phyloP scores from a whole-genome alignment of 306 rosid species.

The Delonix regia region DNA sequence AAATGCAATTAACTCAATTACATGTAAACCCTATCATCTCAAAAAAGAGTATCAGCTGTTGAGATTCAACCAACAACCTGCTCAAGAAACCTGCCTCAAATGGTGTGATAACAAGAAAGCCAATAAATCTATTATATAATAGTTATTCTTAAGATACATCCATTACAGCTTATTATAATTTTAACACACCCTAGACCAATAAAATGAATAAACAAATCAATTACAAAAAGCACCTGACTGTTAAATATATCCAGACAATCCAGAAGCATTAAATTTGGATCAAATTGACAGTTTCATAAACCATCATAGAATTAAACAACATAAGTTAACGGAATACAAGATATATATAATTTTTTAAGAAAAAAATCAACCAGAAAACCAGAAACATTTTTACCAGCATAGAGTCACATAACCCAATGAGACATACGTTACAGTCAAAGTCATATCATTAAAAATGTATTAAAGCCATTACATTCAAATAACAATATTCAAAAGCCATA shows the following conservation, averaged over 20 bases:
- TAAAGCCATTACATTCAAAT: constrained; percentile 17
- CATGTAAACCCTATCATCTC: background rate
- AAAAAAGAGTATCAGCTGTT: background rate
- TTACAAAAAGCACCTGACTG: background rate
- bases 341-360: background rate
- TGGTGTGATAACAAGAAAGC: constrained; percentile 2
- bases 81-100: constrained; percentile 27
- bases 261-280: constrained; percentile 5
- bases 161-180: constrained; percentile 15
- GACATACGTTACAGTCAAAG: constrained; percentile 5
- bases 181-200: background rate
- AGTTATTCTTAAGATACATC: constrained; percentile 22
- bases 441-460: constrained; percentile 16
- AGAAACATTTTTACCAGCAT: background rate
- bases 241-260: constrained; percentile 16
- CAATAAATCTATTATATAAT: background rate
- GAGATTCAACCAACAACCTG: constrained; percentile 23
- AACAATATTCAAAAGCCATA: constrained; percentile 3
- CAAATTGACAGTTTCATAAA: constrained; percentile 24
- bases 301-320: constrained; percentile 20
- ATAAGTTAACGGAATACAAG: constrained; percentile 13
- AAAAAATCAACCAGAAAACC: background rate
- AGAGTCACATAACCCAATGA: background rate
- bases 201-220: constrained; percentile 5
- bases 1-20: constrained; percentile 23